A percentile compares a stretch with the other conserved stretches of the same genome.
Evolutionary conservation across 2,329 filamentous ascomycete genomes (phyloP).

Genomic region (Aspergillus sp.): DNA sequence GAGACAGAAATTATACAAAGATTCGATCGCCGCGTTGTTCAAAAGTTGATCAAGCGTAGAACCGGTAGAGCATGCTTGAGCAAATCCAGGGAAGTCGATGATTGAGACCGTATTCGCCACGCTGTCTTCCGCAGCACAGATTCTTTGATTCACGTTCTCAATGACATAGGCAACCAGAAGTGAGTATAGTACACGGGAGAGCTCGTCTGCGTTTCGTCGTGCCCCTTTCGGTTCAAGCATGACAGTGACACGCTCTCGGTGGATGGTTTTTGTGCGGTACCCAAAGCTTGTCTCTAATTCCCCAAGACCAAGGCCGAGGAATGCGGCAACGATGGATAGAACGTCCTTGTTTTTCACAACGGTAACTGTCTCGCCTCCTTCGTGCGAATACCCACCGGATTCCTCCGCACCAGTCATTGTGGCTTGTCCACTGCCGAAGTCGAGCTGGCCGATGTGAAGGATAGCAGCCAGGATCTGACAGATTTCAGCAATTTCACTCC

Average conservation of each 20-base stretch:
- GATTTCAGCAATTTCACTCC: constrained; percentile 91
- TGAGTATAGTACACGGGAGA: constrained; percentile 89
- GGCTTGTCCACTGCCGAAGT: constrained; percentile 79
- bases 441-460: constrained; percentile 94
- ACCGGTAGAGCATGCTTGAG: constrained; percentile 77
- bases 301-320: constrained; percentile 77
- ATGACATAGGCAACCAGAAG: constrained; percentile 92
- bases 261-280: constrained; percentile 95
- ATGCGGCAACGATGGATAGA: constrained; percentile 83
- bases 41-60: constrained; percentile 89
- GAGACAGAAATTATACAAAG: constrained; percentile 86
- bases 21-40: constrained; percentile 90
- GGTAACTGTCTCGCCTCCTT: constrained; percentile 83
- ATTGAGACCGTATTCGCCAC: constrained; percentile 93
- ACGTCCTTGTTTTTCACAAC: constrained; percentile 92
- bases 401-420: constrained; percentile 82
- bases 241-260: constrained; percentile 94
- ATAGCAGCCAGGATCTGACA: constrained; percentile 93
- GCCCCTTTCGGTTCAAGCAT: constrained; percentile 94
- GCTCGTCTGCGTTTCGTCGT: constrained; percentile 86
- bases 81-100: constrained; percentile 94
- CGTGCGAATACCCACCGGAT: constrained; percentile 93
- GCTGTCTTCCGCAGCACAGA: constrained; percentile 82
- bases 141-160: constrained; percentile 84
- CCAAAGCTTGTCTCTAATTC: constrained; percentile 86